Evolutionary conservation across 1,284 basidiomycete species (phyloP).

Genomic region (Trametes pubescens): DNA sequence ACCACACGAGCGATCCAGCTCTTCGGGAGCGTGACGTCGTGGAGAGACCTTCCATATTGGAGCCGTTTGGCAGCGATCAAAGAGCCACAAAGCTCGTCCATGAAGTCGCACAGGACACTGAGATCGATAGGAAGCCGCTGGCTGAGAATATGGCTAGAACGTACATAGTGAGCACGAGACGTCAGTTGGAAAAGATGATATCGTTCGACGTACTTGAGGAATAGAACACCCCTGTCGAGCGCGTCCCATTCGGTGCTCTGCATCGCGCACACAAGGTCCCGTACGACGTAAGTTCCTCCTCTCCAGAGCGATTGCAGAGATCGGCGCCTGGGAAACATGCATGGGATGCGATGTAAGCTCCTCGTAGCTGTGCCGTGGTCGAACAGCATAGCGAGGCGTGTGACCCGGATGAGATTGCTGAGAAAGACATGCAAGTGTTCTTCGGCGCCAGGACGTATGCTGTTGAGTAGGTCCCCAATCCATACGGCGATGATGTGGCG

Average conservation of each 20-base stretch:
- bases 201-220: conserved; percentile 32
- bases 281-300: conserved; percentile 43
- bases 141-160: conserved; percentile 51
- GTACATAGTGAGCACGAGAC: not conserved
- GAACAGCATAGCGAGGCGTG: conserved; percentile 20
- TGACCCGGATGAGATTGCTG: conserved; percentile 17
- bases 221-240: conserved; percentile 43
- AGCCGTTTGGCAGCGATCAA: conserved; percentile 46
- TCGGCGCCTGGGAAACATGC: conserved; percentile 1
- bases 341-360: conserved; percentile 14
- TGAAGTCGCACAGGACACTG: conserved; percentile 53
- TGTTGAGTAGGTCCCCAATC: conserved; percentile 48
- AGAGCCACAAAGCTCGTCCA: conserved; percentile 53
- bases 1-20: conserved; percentile 52
- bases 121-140: conserved; percentile 47
- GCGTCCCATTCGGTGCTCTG: conserved; percentile 29
- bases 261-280: conserved; percentile 45
- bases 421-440: conserved; percentile 6
- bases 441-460: conserved; percentile 20
- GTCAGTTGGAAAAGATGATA: not conserved
- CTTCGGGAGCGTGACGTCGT: conserved; percentile 56
- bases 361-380: conserved; percentile 1
- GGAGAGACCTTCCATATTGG: conserved; percentile 38
- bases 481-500: conserved; percentile 50
- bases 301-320: conserved; percentile 3